Evolutionary conservation across 139 green algal species (phyloP), one percentile per base, ranked within the genome.

Genomic region (Chlamydomonas applanata): DNA sequence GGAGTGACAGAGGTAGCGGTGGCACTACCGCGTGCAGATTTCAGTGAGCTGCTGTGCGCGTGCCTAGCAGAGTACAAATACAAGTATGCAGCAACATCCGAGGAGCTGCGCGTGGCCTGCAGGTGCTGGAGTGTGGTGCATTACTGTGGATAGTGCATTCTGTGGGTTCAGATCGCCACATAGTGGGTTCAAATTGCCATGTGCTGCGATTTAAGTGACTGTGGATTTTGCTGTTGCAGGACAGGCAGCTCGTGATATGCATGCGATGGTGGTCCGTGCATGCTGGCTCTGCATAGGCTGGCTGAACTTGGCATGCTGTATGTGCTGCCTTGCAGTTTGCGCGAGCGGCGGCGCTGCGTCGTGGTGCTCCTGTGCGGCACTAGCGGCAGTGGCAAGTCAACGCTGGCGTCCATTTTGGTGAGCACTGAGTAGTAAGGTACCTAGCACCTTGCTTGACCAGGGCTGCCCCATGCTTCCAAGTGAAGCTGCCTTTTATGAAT

Each of bases 301-400:
- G n/a, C n/a, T n/a, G n/a, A 11, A 49, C 40, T 11, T 49, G 7
- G 40, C 40, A 49, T 49, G 40, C 11, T 24, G 2, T 7, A 40
- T 49, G 13, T 35, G 40, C 54, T 52, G 16, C 16, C 0, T 0
- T 80, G 71, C 84, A 93, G 88, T 61, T 73, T 93, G 25, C 71
- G 73, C 52, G 88, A 93, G 75, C 72, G 84, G 25, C 64, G 82
- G 11, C 71, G 78, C 16, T 85, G 83, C 45, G 81, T 96, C 29
- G 87, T 88, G 17, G 84, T 97, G 45, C 79, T 97, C 63, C 82
- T 97, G 49, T 91, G 91, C 60, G 92, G 92, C 46, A 96, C 92
- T n/a, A 95, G 91, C 66, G 94, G 94, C 56, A 96, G 89, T 0
- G 94, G 94, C 77, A 98, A 98, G 83, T 97, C 91, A 35, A 98